Base-by-base conservation (phyloP, 1,284 basidiomycete genomes). In the Fomitopsis pinicola region DNA sequence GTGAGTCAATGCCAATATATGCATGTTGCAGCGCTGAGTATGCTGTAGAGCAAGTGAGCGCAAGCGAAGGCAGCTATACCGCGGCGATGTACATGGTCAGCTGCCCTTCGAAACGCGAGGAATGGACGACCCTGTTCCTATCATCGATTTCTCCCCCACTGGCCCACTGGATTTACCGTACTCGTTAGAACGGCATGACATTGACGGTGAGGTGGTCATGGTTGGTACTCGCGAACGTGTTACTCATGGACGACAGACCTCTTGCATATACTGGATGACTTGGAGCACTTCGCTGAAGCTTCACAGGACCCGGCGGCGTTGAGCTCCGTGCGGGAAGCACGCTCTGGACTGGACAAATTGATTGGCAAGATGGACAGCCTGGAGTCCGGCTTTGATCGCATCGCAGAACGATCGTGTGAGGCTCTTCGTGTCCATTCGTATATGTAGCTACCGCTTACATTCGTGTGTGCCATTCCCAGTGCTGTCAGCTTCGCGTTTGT, bases 351-450 rank as follows among this genome's bases (percentile, higher is more conserved):
- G 38, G 85, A 90, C 63, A 88, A 83, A 69, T 78, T 91, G 12
- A 78, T 94, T 48, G 75, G 73, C 28, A 89, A 86, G 72, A 92
- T 95, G 84, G 89, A 94, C 65, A 79, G 79, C 28, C 76, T 94
- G 12, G 90, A 92, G 69, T 73, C 82, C 0, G 86, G 87, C 2
- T 92, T 95, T 68, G 92, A 94, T 67, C 82, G 85, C 62, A 87
- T 94, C 66, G 89, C 90, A 15, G 91, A 93, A 69, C 82, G 87
- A 52, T 90, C 91, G 60, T 75, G 92, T 93, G 70, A 63, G 89
- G 48, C 48, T 19, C 30, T 22, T 33, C 26, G 19, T 6, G 81
- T 54, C 33, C 19, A 50, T 38, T 61, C 36, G n/a, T 28, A 42
- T 62, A 36, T 46, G 15, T 22, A 30, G 54, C 26, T 9, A 3